Evolutionary conservation across 2,329 filamentous ascomycete species (phyloP).

Genomic region (Ustilaginoidea virens): DNA sequence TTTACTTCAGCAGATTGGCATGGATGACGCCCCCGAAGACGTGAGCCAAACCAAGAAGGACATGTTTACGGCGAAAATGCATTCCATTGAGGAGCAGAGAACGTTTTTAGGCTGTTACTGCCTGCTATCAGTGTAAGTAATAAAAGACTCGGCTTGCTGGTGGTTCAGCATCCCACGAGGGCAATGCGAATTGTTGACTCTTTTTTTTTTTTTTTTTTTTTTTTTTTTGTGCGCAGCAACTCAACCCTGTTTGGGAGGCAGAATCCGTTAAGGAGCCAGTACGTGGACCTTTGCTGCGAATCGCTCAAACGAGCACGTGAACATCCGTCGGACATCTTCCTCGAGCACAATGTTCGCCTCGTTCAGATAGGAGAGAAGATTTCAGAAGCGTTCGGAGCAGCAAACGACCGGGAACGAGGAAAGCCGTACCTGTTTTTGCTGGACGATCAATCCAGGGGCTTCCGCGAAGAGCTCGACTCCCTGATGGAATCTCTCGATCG

Average conservation of each 20-base stretch:
- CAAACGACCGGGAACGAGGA: conserved; percentile 12
- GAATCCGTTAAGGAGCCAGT: conserved; percentile 16
- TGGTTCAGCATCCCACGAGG: too few species aligned
- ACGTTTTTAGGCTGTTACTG: conserved; percentile 24
- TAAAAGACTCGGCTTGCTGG: background rate
- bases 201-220: too few species aligned
- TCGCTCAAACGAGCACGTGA: conserved; percentile 12
- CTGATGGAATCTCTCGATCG: conserved; percentile 16
- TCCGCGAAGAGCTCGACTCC: conserved; percentile 17
- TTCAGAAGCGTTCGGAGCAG: conserved; percentile 16
- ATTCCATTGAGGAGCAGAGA: conserved; percentile 22
- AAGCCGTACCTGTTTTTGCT: conserved; percentile 17
- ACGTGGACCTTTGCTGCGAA: conserved; percentile 19
- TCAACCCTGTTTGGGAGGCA: conserved; percentile 21
- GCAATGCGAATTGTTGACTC: too few species aligned
- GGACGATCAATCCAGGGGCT: conserved; percentile 16
- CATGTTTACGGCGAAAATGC: conserved; percentile 8
- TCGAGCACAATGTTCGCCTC: conserved; percentile 19
- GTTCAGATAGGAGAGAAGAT: conserved; percentile 20
- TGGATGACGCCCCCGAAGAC: conserved; percentile 4
- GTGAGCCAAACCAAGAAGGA: conserved; percentile 7
- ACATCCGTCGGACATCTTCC: conserved; percentile 15
- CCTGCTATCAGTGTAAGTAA: conserved; percentile 21
- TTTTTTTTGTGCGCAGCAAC: too few species aligned
- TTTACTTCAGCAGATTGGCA: conserved; percentile 5